phyloP scores from a whole-genome alignment of 306 rosid genomes.

The Prunus davidiana region DNA sequence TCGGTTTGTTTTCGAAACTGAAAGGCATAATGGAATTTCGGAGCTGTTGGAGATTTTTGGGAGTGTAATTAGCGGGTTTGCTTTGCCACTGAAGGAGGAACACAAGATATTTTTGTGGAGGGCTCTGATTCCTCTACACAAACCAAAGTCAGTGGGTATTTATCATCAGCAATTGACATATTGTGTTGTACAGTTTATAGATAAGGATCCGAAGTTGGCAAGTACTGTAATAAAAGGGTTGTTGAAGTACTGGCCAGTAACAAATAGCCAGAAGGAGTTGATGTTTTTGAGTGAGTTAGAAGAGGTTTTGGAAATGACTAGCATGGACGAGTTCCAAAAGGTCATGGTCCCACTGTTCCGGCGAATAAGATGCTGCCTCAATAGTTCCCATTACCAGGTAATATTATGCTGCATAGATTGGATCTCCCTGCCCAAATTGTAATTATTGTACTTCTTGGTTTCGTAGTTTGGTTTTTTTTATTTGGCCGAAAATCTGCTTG shows the following conservation, averaged over 20 bases:
- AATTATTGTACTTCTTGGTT: neutral
- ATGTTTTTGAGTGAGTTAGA: slow-evolving; percentile 96
- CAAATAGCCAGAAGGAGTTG: slow-evolving; percentile 97
- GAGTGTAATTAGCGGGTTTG: slow-evolving; percentile 94
- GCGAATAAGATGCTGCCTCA: slow-evolving; percentile 69
- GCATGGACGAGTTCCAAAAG: slow-evolving; percentile 84
- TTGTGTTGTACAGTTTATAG: slow-evolving; percentile 88
- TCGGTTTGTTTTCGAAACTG: slow-evolving; percentile 84
- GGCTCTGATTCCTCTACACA: slow-evolving; percentile 92
- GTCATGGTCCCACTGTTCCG: slow-evolving; percentile 78
- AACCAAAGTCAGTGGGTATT: slow-evolving; percentile 88
- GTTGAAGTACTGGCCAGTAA: slow-evolving; percentile 91
- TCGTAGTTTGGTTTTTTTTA: neutral
- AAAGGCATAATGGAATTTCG: slow-evolving; percentile 91
- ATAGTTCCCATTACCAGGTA: slow-evolving; percentile 93
- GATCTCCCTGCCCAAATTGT: neutral
- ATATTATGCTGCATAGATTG: slow-evolving; percentile 1
- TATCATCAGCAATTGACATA: slow-evolving; percentile 90
- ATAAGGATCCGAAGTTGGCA: slow-evolving; percentile 87
- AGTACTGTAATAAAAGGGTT: slow-evolving; percentile 79
- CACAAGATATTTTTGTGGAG: slow-evolving; percentile 80
- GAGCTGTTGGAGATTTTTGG: slow-evolving; percentile 97
- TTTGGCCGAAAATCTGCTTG: neutral
- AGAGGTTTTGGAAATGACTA: slow-evolving; percentile 89
- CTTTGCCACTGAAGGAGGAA: slow-evolving; percentile 96